Percentiles rank a stretch among this genome's conserved stretches.
phyloP scores from a whole-genome alignment of 768 basidiomycete species.

The Tylopilus plumbeoviolaceoides region DNA sequence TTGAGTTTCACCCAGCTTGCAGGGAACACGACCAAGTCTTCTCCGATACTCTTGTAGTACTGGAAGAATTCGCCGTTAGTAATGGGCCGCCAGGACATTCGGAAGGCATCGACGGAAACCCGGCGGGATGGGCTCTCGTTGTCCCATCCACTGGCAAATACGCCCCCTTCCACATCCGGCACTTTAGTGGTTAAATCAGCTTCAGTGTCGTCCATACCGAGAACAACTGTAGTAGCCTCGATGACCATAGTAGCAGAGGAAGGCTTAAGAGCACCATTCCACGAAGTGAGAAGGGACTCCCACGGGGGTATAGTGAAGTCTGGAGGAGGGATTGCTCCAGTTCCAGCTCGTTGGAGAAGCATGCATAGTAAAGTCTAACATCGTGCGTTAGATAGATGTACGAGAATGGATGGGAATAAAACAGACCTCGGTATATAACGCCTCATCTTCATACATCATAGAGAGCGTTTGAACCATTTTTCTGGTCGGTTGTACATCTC shows the following conservation, averaged over 20 bases:
- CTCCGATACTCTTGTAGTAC: constrained; percentile 49
- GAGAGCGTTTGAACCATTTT: constrained; percentile 76
- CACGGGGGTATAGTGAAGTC: constrained; percentile 75
- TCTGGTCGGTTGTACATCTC: constrained; percentile 47
- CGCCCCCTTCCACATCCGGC: constrained; percentile 47
- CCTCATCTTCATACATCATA: constrained; percentile 92
- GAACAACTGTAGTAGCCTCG: constrained; percentile 51
- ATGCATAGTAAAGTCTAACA: constrained; percentile 84
- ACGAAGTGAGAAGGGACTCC: constrained; percentile 43
- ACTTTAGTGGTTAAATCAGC: constrained; percentile 48
- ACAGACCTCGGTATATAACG: constrained; percentile 72
- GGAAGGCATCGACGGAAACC: constrained; percentile 62
- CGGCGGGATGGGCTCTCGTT: constrained; percentile 74
- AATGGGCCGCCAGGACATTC: constrained; percentile 80
- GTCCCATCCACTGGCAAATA: constrained; percentile 80
- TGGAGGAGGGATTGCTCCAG: constrained; percentile 72
- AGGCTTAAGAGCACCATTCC: constrained; percentile 45
- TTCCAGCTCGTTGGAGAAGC: constrained; percentile 79
- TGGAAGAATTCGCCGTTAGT: constrained; percentile 83
- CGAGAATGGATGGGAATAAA: neutral
- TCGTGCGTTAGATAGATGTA: constrained; percentile 1
- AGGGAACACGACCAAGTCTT: constrained; percentile 37
- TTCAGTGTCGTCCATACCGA: constrained; percentile 87
- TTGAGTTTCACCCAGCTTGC: constrained; percentile 22
- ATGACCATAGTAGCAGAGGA: constrained; percentile 47